phyloP scores from a whole-genome alignment of 495 filamentous ascomycete species.

The Aspergillus haitiensis region DNA sequence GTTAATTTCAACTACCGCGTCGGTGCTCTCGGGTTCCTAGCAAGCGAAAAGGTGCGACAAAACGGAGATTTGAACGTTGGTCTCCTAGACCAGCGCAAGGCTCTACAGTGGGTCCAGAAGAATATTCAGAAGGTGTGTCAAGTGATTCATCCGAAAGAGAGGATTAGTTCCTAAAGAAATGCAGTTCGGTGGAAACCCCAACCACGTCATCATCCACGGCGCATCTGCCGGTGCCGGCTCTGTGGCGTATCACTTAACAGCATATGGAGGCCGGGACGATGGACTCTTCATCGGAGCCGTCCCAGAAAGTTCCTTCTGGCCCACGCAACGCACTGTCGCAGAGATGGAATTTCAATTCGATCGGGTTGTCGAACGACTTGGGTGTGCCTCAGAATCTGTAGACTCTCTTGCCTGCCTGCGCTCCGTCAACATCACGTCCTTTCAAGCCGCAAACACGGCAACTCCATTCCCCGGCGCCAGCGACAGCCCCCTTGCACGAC shows the following conservation, averaged over 20 bases:
- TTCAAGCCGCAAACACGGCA: slow-evolving; percentile 51
- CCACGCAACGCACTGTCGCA: slow-evolving; percentile 54
- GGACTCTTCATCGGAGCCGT: slow-evolving; percentile 60
- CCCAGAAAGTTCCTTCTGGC: slow-evolving; percentile 63
- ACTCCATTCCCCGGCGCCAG: slow-evolving; percentile 52
- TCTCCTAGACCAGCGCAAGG: slow-evolving; percentile 63
- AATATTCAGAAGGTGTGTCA: slow-evolving; percentile 44
- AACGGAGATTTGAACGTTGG: slow-evolving; percentile 59
- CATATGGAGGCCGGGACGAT: slow-evolving; percentile 54
- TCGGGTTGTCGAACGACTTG: slow-evolving; percentile 50
- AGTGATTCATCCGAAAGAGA: no score
- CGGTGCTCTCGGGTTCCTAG: slow-evolving; percentile 69
- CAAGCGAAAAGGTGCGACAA: slow-evolving; percentile 54
- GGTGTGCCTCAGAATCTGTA: slow-evolving; percentile 38
- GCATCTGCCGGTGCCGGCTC: slow-evolving; percentile 66
- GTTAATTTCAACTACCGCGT: slow-evolving; percentile 78
- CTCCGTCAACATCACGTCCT: slow-evolving; percentile 40
- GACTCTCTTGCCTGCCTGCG: slow-evolving; percentile 59
- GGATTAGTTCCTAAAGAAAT: no score
- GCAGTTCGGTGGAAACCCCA: slow-evolving; percentile 70
- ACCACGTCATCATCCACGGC: slow-evolving; percentile 67
- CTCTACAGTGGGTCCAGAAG: slow-evolving; percentile 63
- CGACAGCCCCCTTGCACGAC: slow-evolving; percentile 36
- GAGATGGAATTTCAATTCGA: slow-evolving; percentile 64
- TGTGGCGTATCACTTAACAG: slow-evolving; percentile 63